Percentiles rank a stretch among this genome's conserved stretches.
phyloP scores from a whole-genome alignment of 768 basidiomycete genomes.

The Xerocomus brunneocitrinus region DNA sequence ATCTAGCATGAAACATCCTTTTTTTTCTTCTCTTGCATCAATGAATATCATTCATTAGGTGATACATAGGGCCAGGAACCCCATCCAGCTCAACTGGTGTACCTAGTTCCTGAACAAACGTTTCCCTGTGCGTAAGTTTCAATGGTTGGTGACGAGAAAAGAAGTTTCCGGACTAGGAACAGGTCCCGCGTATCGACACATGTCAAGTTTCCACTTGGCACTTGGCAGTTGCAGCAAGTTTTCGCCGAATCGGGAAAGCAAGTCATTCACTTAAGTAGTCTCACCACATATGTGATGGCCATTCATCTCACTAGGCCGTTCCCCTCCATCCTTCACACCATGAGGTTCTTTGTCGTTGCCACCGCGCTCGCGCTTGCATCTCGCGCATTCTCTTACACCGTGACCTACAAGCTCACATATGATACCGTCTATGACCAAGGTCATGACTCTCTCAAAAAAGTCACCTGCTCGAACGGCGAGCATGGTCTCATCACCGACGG shows the following conservation, averaged over 20 bases:
- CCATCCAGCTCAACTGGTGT: no score
- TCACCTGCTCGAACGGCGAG: constrained; percentile 49
- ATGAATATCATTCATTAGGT: no score
- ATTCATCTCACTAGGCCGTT: not conserved
- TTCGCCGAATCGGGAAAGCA: not conserved
- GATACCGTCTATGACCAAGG: constrained; percentile 49
- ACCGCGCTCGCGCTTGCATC: constrained; percentile 7
- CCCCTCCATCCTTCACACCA: not conserved
- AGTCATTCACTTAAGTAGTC: not conserved
- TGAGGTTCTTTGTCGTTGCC: constrained; percentile 3
- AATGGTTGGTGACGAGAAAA: no score
- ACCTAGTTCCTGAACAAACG: no score
- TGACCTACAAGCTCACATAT: constrained; percentile 31
- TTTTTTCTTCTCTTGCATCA: no score
- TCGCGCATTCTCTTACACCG: constrained; percentile 1
- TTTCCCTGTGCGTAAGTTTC: no score
- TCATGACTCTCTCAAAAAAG: constrained; percentile 35
- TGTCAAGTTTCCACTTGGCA: no score
- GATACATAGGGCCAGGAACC: no score
- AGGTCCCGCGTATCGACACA: no score
- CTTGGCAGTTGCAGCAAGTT: not conserved
- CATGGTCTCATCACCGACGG: constrained; percentile 44
- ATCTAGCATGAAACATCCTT: no score
- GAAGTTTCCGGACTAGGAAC: no score
- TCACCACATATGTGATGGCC: no score